Evolutionary conservation across 78 protist species (phyloP).

Genomic region (Polysphondylium violaceum): DNA sequence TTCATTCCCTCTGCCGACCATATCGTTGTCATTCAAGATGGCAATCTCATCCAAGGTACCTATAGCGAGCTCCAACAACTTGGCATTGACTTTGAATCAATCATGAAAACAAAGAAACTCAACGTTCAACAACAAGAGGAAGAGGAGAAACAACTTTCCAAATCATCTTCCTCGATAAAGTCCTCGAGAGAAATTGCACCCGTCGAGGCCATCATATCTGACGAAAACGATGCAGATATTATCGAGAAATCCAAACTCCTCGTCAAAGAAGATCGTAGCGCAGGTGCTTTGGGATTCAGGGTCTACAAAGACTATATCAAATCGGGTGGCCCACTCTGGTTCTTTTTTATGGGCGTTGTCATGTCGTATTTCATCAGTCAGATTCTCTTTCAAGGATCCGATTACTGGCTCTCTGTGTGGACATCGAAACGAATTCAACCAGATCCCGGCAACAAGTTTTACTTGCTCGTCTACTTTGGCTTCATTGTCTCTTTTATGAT

Average conservation of each 20-base stretch:
- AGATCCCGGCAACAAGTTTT: not conserved
- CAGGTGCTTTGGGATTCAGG: slow-evolving; percentile 12
- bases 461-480: not conserved
- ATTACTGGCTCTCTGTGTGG: slow-evolving; percentile 47
- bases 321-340: slow-evolving; percentile 5
- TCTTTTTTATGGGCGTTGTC: not conserved
- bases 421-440: not conserved
- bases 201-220: not conserved
- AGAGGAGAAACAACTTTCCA: not conserved
- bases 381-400: slow-evolving; percentile 19
- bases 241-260: slow-evolving; percentile 29
- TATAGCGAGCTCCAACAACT: slow-evolving; percentile 36
- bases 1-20: slow-evolving; percentile 42
- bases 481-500: not conserved
- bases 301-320: slow-evolving; percentile 5
- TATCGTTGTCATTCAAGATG: slow-evolving; percentile 45
- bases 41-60: slow-evolving; percentile 65
- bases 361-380: slow-evolving; percentile 16
- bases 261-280: slow-evolving; percentile 49
- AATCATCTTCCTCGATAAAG: not conserved
- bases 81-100: slow-evolving; percentile 71
- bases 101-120: not conserved
- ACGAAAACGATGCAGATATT: not conserved
- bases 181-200: not conserved
- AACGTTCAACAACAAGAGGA: not conserved